phyloP scores from a whole-genome alignment of 805 yeast genomes.

The Nakazawaea anatomiae region DNA sequence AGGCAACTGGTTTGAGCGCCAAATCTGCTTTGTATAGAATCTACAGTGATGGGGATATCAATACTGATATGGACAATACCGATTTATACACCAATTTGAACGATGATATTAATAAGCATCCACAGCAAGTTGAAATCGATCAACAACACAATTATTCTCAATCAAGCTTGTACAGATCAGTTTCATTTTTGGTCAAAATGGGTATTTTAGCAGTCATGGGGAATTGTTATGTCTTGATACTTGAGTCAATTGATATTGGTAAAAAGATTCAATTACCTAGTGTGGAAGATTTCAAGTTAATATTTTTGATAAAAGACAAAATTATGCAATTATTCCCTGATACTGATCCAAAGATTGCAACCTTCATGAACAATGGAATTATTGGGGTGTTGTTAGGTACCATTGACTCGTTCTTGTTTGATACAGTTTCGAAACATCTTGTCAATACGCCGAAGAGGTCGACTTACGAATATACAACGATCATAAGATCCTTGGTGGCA shows the following conservation, averaged over 20 bases:
- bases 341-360: conserved; percentile 19
- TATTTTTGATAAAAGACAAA: conserved; percentile 17
- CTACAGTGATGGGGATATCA: conserved; percentile 35
- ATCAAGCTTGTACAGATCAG: conserved; percentile 8
- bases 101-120: conserved; percentile 25
- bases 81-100: conserved; percentile 26
- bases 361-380: conserved; percentile 28
- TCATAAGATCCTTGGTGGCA: conserved; percentile 45
- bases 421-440: not conserved
- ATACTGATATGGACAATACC: conserved; percentile 20
- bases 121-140: conserved; percentile 15
- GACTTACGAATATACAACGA: conserved; percentile 8
- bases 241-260: conserved; percentile 40
- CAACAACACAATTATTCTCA: conserved; percentile 4
- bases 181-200: conserved; percentile 8
- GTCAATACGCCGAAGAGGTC: conserved; percentile 6
- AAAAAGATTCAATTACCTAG: conserved; percentile 20
- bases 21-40: conserved; percentile 46
- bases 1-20: conserved; percentile 35
- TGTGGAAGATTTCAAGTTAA: conserved; percentile 17
- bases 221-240: conserved; percentile 45
- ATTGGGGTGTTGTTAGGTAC: conserved; percentile 59
- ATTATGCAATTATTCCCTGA: conserved; percentile 6
- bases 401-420: conserved; percentile 36
- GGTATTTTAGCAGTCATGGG: conserved; percentile 37